Base-by-base conservation (phyloP, 352 stramenopile genomes). In the Elongisporangium anandrum region DNA sequence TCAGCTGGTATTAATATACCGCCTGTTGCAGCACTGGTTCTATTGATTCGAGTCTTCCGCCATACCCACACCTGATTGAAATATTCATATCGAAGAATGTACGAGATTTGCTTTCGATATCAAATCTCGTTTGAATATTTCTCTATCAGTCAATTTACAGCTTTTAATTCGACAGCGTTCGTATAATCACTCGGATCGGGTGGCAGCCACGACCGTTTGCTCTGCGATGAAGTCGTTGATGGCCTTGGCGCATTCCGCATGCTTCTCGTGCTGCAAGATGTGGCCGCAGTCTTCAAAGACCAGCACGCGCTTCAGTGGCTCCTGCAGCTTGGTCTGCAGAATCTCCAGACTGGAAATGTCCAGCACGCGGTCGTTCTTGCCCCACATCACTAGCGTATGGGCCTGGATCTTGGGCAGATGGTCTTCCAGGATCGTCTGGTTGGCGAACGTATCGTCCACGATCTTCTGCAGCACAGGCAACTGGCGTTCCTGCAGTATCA, bases 321-420 rank as follows among this genome's bases (percentile, higher is more conserved):
- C 63, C 24, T 66, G 59, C 29, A 87, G 71, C 38, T 83, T 78
- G 21, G 83, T 59, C 24, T 87, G 56, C 24, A 91, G 66, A 26
- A 81, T 75, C 24, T 85, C 75, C 2, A 89, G 56, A 50, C 77
- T 85, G 34, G 81, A 89, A 17, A 79, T 61, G 52, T 87, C 76
- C 16, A 89, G 58, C 24, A 91, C 69, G 59, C 76, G 66, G 59
- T 91, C 81, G 50, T 87, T 63, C 34, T 85, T 75, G 56, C 81
- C 81, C 81, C 79, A 91, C 51, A 91, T 71, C 15, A 89, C 68
- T 49, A 88, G 73, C 22, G 75, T 77, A 48, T 72, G 78, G 47
- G 71, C 72, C 50, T 63, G 65, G 54, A 91, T 88, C 12, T 53
- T 60, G n/a, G 72, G 61, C 13, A 91, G 63, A 12, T 81, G 59